Evolutionary conservation across 2,329 filamentous ascomycete genomes (phyloP).

Genomic region (Trichocomaceae sp.): DNA sequence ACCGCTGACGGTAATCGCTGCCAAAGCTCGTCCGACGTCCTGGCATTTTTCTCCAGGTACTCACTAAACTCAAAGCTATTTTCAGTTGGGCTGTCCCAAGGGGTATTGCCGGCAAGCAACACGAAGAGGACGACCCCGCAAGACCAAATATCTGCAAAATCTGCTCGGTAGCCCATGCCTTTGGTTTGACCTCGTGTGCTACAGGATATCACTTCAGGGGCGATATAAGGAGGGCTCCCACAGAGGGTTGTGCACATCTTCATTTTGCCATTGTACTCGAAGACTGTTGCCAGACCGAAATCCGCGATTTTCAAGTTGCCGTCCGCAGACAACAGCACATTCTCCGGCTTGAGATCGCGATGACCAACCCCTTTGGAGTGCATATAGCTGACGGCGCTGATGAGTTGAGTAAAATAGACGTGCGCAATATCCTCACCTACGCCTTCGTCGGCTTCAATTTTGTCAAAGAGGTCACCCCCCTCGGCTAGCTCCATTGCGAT

Average conservation of each 20-base stretch:
- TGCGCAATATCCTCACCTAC: constrained; percentile 94
- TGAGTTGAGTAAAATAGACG: constrained; percentile 88
- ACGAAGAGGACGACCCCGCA: constrained; percentile 98
- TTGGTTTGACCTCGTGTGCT: constrained; percentile 45
- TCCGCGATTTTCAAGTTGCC: constrained; percentile 92
- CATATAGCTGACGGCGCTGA: constrained; percentile 88
- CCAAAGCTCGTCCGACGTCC: constrained; percentile 82
- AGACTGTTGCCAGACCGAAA: constrained; percentile 92
- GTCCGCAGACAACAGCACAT: constrained; percentile 77
- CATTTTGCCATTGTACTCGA: constrained; percentile 75
- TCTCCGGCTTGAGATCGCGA: constrained; percentile 87
- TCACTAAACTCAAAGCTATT: constrained; percentile 87
- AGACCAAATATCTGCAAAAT: constrained; percentile 90
- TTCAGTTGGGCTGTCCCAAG: constrained; percentile 87
- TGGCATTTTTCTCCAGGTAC: constrained; percentile 72
- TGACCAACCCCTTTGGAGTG: constrained; percentile 94
- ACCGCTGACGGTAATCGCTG: constrained; percentile 65
- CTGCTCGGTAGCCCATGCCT: constrained; percentile 51
- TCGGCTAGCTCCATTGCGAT: constrained; percentile 97
- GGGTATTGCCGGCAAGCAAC: constrained; percentile 88
- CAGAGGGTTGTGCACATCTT: constrained; percentile 86
- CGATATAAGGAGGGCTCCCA: constrained; percentile 94
- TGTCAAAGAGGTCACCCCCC: constrained; percentile 95
- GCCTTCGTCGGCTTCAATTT: constrained; percentile 95
- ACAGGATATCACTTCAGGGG: constrained; percentile 71